Evolutionary conservation across 148 eudicot species (phyloP).

Genomic region (Euryodendron excelsum): DNA sequence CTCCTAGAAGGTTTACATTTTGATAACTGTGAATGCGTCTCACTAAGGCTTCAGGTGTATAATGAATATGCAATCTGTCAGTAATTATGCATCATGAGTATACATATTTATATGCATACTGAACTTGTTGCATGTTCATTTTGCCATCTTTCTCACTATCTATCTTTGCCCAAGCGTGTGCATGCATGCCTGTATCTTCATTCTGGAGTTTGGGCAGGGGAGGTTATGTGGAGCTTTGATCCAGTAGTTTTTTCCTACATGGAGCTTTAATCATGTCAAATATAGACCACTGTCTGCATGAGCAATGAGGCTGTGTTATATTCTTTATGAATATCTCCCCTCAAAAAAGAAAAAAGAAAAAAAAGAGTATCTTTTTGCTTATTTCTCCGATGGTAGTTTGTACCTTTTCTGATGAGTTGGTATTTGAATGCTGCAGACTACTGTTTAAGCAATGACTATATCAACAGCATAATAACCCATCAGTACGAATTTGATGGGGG

Average conservation of each 20-base stretch:
- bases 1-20: not conserved
- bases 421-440: slow-evolving; percentile 43
- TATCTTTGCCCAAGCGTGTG: not conserved
- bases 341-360: not conserved
- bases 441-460: slow-evolving; percentile 51
- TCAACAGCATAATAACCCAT: slow-evolving; percentile 52
- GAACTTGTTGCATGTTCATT: not conserved
- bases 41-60: not conserved
- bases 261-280: not conserved
- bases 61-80: not conserved
- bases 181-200: not conserved
- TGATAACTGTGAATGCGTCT: not conserved
- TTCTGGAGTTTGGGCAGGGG: not conserved
- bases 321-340: not conserved
- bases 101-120: not conserved
- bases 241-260: not conserved
- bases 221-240: not conserved
- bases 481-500: slow-evolving; percentile 45
- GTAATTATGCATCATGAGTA: no score
- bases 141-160: not conserved
- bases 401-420: slow-evolving; percentile 10
- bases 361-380: not conserved
- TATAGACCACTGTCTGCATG: not conserved
- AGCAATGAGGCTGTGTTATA: not conserved
- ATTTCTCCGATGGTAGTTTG: not conserved